These are phyloP conservation scores for Aurifilum marmelostoma DNA, from an alignment of 2,329 filamentous ascomycete species.

Conservation along the genomic window DNA sequence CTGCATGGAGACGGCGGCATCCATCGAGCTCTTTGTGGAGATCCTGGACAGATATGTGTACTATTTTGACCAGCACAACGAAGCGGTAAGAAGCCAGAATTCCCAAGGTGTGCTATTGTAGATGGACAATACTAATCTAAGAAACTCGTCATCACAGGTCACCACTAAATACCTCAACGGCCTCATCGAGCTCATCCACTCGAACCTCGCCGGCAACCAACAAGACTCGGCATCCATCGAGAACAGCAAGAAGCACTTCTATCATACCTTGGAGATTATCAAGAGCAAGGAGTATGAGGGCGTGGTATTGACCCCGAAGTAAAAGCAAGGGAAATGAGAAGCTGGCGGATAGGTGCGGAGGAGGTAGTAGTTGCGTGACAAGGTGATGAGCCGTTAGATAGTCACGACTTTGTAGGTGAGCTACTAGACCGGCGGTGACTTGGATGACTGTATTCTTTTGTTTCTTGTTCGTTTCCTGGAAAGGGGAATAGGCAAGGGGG, in stretches of 20 bases:
- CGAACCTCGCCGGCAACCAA: slow-evolving; percentile 85
- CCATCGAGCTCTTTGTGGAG: slow-evolving; percentile 96
- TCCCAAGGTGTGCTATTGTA: neutral
- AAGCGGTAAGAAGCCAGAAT: slow-evolving; percentile 64
- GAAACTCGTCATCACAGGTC: slow-evolving; percentile 51
- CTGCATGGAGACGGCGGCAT: slow-evolving; percentile 98
- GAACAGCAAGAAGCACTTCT: slow-evolving; percentile 89
- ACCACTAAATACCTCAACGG: slow-evolving; percentile 98
- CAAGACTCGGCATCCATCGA: slow-evolving; percentile 82
- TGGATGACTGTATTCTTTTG: neutral
- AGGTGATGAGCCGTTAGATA: neutral
- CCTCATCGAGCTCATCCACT: slow-evolving; percentile 96
- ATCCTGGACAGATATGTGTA: slow-evolving; percentile 98
- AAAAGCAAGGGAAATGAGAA: slow-evolving; percentile 12
- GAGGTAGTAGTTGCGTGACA: neutral
- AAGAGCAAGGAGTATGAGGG: slow-evolving; percentile 90
- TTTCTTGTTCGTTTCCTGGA: neutral
- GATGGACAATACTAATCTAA: neutral
- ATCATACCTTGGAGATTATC: slow-evolving; percentile 94
- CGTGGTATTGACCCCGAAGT: slow-evolving; percentile 71
- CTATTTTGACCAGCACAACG: slow-evolving; percentile 99
- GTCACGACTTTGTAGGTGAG: neutral
- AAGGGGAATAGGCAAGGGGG: neutral
- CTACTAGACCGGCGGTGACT: too few relatives aligned
- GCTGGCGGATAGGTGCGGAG: too few relatives aligned